Conservation (phyloP, 2,329 filamentous ascomycete species). For the Phoma sp. region DNA sequence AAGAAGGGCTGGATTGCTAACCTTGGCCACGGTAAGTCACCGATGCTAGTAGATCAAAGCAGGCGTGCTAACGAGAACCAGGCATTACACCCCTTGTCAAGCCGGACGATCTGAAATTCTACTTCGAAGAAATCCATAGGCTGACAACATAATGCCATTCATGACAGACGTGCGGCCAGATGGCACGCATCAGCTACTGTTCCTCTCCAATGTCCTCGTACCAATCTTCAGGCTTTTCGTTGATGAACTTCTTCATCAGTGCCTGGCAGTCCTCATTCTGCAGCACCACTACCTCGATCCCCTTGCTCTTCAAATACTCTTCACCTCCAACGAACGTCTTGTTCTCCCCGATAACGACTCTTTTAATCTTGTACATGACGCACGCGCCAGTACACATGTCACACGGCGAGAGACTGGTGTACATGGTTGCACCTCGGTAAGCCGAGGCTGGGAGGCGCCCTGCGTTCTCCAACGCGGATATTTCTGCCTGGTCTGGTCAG, state of each 20-base stretch:
- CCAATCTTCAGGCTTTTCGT: slow-evolving; percentile 75
- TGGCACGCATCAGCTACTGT: neutral
- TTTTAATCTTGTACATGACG: slow-evolving; percentile 74
- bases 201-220: slow-evolving; percentile 52
- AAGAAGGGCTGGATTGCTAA: slow-evolving; percentile 98
- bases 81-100: slow-evolving; percentile 94
- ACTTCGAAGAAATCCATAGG: slow-evolving; percentile 85
- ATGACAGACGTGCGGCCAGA: neutral
- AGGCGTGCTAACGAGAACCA: slow-evolving; percentile 49
- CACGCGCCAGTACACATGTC: slow-evolving; percentile 84
- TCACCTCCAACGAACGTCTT: slow-evolving; percentile 77
- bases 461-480: slow-evolving; percentile 75
- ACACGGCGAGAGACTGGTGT: slow-evolving; percentile 79
- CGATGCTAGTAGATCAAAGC: no score
- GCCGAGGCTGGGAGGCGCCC: slow-evolving; percentile 72
- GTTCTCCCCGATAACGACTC: slow-evolving; percentile 79
- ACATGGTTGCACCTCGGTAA: slow-evolving; percentile 80
- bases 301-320: slow-evolving; percentile 69
- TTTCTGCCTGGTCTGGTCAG: slow-evolving; percentile 66
- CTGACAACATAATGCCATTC: slow-evolving; percentile 28
- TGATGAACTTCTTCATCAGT: slow-evolving; percentile 75
- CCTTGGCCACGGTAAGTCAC: slow-evolving; percentile 80
- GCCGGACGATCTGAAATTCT: slow-evolving; percentile 91
- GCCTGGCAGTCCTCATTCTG: slow-evolving; percentile 69
- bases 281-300: slow-evolving; percentile 76